Conservation (phyloP, 2,329 filamentous ascomycete genomes). For the Colletotrichum zoysiae region DNA sequence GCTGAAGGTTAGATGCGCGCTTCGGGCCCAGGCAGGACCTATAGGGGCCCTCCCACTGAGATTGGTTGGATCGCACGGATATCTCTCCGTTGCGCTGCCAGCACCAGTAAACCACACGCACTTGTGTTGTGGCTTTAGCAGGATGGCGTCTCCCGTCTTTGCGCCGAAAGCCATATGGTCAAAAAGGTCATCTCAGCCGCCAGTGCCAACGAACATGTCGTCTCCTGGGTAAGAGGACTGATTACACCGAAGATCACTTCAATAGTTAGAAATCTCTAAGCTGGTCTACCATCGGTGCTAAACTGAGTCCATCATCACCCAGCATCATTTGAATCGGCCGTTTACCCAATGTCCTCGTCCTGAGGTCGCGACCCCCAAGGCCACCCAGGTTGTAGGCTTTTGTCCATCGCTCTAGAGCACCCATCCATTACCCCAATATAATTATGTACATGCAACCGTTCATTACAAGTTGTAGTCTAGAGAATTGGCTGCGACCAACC, state of each 20-base stretch:
- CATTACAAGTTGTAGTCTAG: conserved; percentile 40
- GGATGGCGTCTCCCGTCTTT: not conserved
- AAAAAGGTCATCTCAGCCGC: not conserved
- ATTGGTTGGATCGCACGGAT: not conserved
- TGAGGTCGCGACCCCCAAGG: not conserved
- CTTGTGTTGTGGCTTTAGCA: not conserved
- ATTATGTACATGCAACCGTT: conserved; percentile 38
- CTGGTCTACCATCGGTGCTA: conserved; percentile 1
- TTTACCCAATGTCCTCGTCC: conserved; percentile 2
- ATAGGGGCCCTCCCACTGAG: not conserved
- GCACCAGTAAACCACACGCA: not conserved
- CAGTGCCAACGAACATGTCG: not conserved
- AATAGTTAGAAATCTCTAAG: not conserved
- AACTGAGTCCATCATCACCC: conserved; percentile 10
- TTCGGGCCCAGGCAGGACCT: no score
- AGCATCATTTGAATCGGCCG: conserved; percentile 13
- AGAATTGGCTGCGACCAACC: conserved; percentile 19
- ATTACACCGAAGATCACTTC: not conserved
- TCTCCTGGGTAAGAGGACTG: not conserved
- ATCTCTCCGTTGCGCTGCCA: not conserved
- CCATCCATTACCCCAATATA: conserved; percentile 4
- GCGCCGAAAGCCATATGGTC: not conserved
- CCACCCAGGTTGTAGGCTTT: not conserved
- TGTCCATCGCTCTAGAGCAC: conserved; percentile 18
- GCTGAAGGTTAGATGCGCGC: not conserved